Conservation (phyloP, 768 basidiomycete species). For the Chlorophyllum brunneum region DNA sequence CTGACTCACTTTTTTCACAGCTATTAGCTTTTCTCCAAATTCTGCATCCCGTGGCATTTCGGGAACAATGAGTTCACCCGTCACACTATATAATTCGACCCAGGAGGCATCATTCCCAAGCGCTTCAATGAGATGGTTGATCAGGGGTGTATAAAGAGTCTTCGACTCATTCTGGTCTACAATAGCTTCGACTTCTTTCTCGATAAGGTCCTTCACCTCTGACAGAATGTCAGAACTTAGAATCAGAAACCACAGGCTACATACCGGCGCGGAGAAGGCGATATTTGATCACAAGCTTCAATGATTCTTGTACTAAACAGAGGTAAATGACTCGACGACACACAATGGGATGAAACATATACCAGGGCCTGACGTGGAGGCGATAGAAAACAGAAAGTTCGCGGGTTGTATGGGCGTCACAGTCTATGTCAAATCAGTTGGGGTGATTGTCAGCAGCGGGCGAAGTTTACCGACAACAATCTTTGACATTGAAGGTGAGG, state of each 20-base stretch:
- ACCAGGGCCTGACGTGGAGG: constrained; percentile 63
- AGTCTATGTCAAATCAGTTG: constrained; percentile 41
- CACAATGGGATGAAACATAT: constrained; percentile 14
- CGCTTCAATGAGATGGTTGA: constrained; percentile 49
- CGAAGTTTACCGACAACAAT: constrained; percentile 39
- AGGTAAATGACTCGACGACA: constrained; percentile 11
- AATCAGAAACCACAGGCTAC: constrained; percentile 2
- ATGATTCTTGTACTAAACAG: constrained; percentile 53
- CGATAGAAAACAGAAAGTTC: constrained; percentile 79
- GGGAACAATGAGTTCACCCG: constrained; percentile 67
- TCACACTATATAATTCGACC: constrained; percentile 67
- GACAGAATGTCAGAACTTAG: not conserved
- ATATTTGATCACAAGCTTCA: constrained; percentile 67
- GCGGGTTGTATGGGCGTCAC: constrained; percentile 73
- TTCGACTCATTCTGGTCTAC: constrained; percentile 31
- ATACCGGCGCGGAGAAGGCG: constrained; percentile 81
- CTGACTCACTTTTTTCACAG: constrained; percentile 28
- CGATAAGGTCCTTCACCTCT: constrained; percentile 71
- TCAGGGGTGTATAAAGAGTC: constrained; percentile 40
- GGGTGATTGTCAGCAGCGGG: not conserved
- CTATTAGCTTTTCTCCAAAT: constrained; percentile 24
- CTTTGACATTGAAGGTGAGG: constrained; percentile 41
- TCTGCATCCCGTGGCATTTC: constrained; percentile 26
- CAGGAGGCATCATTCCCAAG: constrained; percentile 61
- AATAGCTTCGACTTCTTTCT: constrained; percentile 41